Evolutionary conservation across 768 basidiomycete species (phyloP).

Genomic region (Inosperma sp.): DNA sequence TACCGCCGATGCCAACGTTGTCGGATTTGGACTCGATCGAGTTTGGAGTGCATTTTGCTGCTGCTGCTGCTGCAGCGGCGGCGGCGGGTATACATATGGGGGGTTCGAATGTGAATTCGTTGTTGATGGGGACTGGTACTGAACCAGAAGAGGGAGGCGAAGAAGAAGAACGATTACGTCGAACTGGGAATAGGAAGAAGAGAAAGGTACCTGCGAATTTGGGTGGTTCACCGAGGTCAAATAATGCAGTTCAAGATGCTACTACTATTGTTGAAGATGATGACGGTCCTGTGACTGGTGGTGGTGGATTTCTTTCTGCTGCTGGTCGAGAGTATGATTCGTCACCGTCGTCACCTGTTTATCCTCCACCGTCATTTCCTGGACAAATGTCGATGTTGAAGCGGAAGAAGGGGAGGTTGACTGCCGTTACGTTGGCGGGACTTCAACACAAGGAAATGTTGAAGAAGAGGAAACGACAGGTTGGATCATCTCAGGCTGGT

Average conservation of each 20-base stretch:
- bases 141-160: constrained; percentile 41
- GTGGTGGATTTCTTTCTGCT: constrained; percentile 2
- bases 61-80: constrained; percentile 23
- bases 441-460: constrained; percentile 73
- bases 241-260: constrained; percentile 12
- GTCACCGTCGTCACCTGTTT: constrained; percentile 9
- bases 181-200: constrained; percentile 84
- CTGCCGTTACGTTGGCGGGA: constrained; percentile 60
- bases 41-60: constrained; percentile 29
- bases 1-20: constrained; percentile 14
- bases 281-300: neutral
- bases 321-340: constrained; percentile 3
- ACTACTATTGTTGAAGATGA: constrained; percentile 17
- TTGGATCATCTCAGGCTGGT: constrained; percentile 57
- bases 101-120: constrained; percentile 17
- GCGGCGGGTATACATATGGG: constrained; percentile 25
- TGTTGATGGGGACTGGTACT: constrained; percentile 11
- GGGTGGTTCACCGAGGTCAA: constrained; percentile 43
- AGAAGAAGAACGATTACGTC: constrained; percentile 61
- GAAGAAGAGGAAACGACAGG: constrained; percentile 63
- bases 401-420: constrained; percentile 41
- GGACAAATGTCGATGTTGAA: constrained; percentile 22
- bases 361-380: constrained; percentile 23
- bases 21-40: constrained; percentile 24
- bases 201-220: constrained; percentile 76